Percentiles rank a stretch among this genome's conserved stretches.
Conservation (phyloP, 257 asterid genomes). For the Fraxinus excelsior region DNA sequence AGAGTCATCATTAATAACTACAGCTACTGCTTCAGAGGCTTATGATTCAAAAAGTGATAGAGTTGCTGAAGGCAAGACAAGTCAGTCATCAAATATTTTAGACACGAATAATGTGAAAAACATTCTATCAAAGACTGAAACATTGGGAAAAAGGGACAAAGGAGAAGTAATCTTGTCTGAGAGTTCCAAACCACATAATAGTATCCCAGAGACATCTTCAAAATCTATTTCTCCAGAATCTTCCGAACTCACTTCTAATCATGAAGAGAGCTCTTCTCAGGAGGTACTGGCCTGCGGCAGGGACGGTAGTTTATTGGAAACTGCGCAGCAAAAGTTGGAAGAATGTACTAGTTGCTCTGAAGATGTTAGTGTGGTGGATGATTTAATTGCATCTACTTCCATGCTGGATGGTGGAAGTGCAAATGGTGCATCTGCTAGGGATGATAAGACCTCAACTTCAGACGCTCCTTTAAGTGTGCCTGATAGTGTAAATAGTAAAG, state of each 20-base stretch:
- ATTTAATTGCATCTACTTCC: conserved; percentile 31
- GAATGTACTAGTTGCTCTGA: conserved; percentile 29
- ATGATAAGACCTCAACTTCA: conserved; percentile 26
- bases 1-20: conserved; percentile 32
- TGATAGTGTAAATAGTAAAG: conserved; percentile 30
- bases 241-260: conserved; percentile 29
- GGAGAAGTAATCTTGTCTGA: conserved; percentile 33
- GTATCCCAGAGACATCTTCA: conserved; percentile 31
- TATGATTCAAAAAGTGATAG: conserved; percentile 26
- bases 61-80: conserved; percentile 19
- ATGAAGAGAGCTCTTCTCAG: conserved; percentile 35
- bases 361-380: conserved; percentile 32
- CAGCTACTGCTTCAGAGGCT: conserved; percentile 30
- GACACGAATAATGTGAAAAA: conserved; percentile 29
- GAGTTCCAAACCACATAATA: conserved; percentile 23
- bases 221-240: conserved; percentile 40
- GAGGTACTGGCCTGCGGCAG: conserved; percentile 30
- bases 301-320: conserved; percentile 23
- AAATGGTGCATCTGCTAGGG: conserved; percentile 27
- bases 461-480: conserved; percentile 24
- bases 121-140: conserved; percentile 34
- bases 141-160: conserved; percentile 29
- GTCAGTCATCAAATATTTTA: conserved; percentile 27
- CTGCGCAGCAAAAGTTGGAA: conserved; percentile 27
- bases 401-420: conserved; percentile 11